Base-by-base conservation (phyloP, 2,329 filamentous ascomycete genomes). In the Exserohilum rostratum region DNA sequence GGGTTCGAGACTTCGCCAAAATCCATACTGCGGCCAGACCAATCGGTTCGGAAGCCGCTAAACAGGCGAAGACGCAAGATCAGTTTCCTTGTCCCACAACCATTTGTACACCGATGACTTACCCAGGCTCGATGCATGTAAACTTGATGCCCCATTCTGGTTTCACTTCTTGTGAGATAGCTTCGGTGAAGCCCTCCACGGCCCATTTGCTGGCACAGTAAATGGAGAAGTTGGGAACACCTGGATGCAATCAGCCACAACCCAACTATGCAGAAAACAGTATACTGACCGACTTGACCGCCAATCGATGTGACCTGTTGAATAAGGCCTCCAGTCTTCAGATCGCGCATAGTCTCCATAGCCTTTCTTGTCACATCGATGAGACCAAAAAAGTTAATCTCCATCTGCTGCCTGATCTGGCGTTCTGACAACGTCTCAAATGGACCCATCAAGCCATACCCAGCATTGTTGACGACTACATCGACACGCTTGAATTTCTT, bases 381-480 rank as follows among this genome's bases (percentile, higher is more conserved):
- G 1, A 85, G 69, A 3, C 85, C 85, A 51, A 83, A 85, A 64
- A 86, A 82, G 62, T 87, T 87, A 55, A 83, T 79, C 45, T 87
- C 82, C 69, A 87, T 80, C 62, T 86, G 81, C 2, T 68, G 77
- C 2, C 79, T 76, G 37, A 83, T 79, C 27, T 84, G 77, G 2
- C 76, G 65, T 1, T 84, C 76, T 1, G 74, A 73, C 2, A 82
- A 67, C 6, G 81, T 79, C 62, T 87, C 85, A 43, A 86, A 79
- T 1, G 80, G 78, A 11, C 80, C 82, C 5, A 72, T 65, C 1
- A 84, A 71, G n/a, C 82, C 81, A 54, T 85, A 86, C 2, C 84
- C 85, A 3, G 84, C 84, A 45, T 87, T 87, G 72, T 87, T 87
- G 54, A 85, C 79, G 5, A 87, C 80, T 1, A 86, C 80, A 65